Evolutionary conservation across 2,329 filamentous ascomycete genomes (phyloP), one percentile per base, ranked within the genome.

Genomic region (Ceratocystis colombiana): DNA sequence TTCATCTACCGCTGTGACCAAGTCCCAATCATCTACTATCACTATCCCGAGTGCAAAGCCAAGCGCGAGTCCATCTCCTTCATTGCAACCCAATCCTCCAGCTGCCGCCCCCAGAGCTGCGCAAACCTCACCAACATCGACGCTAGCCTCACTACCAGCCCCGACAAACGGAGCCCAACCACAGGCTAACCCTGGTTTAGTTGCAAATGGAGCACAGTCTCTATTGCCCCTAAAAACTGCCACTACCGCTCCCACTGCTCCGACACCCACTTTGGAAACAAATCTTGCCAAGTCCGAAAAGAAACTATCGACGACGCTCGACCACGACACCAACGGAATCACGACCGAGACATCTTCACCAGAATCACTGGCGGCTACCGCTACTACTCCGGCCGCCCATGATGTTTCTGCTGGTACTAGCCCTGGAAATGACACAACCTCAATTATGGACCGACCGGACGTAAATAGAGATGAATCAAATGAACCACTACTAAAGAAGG

Each of bases 321-420:
- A 48, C 5, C 37, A 64, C 46, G 44, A 45, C 25, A 15, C 12
- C 25, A 17, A 17, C 17, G 37, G 30, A 22, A 41, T 61, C 15
- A 44, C 8, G 76, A 64, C 61, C 22, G 57, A 68, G 1, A 70
- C 79, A 5, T 84, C 80, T 2, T 85, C 82, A 1, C 81, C 83
- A 17, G 78, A 77, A 2, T 93, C 89, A 5, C 91, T 88, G 41
- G 82, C 86, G 1, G 86, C 87, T 71, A 91, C 88, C 55, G 85
- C 85, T 65, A 84, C 87, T 25, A 94, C 89, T 0, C 88, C 89
- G 1, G 82, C 81, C 45, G 80, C 86, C 48, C 82, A 86, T 68
- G 83, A 87, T 69, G 82, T 80, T 5, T 91, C 88, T 1, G 84
- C 88, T 0, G 86, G 88, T 70, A 91, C 88, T 1, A 91, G 88